Base-by-base conservation (phyloP, 306 rosid species). In the Macrotyloma uniflorum region DNA sequence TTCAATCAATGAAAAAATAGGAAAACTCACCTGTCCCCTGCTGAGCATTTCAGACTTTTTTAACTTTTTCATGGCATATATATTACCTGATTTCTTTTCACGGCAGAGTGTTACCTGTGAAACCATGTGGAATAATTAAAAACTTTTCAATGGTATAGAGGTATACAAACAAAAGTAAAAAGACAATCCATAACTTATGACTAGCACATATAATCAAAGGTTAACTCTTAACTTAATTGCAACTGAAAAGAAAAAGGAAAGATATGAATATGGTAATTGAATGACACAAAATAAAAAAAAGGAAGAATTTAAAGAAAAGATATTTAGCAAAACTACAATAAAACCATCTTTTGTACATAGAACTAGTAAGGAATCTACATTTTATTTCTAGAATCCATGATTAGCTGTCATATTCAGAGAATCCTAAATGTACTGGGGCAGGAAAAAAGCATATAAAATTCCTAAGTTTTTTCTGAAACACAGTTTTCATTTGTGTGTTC, bases 1-100 rank as follows among this genome's bases (percentile, higher is more conserved):
- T 35, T 36, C 24, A 62, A 26, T 45, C 69, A 40, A 63, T 47
- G 57, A 74, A 32, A 74, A 32, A 50, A 45, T 67, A 73, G 54
- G 49, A 82, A 33, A 75, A 11, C 42, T 74, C 22, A 85, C 88
- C 82, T 85, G 88, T 40, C 88, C 88, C 76, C 88, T 82, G 53
- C 82, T 82, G 57, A 85, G 86, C 88, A 85, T 85, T 82, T 85
- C 88, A 46, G 88, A 85, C 79, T 85, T 85, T 26, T 78, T 85
- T 76, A 85, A 82, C 72, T 85, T 85, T 78, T 85, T 85, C 88
- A 85, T 85, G 43, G 88, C 88, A 70, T 78, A 85, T 74, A 85
- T 82, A 33, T 46, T 74, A 45, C 88, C 88, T 6, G 88, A 82
- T 78, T 69, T 85, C 57, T 85, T 85, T 66, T 85, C 88, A 1